Percentiles rank a stretch among this genome's conserved stretches.
phyloP scores from a whole-genome alignment of 306 rosid species.

The Acacia confusa region DNA sequence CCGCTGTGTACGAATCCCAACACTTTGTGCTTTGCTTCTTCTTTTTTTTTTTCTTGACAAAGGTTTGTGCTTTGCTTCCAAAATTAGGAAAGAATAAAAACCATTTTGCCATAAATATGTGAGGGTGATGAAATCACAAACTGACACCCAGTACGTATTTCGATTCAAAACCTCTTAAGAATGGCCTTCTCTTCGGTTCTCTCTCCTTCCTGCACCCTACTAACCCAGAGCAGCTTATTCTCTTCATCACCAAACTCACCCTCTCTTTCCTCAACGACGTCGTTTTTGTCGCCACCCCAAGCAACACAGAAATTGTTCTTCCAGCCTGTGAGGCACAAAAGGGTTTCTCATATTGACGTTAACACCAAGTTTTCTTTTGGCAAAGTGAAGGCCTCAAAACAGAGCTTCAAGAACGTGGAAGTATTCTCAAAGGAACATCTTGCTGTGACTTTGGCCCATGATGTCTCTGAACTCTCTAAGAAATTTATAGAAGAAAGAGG shows the following conservation, averaged over 20 bases:
- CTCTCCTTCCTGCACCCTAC: constrained; percentile 24
- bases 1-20: no score
- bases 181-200: constrained; percentile 32
- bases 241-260: not conserved
- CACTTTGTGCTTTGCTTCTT: not conserved
- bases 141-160: not conserved
- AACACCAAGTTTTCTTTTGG: constrained; percentile 2
- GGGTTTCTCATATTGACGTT: not conserved
- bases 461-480: constrained; percentile 54
- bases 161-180: not conserved
- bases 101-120: not conserved
- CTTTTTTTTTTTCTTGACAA: not conserved
- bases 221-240: not conserved
- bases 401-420: constrained; percentile 44
- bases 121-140: not conserved
- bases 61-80: constrained; percentile 7
- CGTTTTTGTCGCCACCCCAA: not conserved
- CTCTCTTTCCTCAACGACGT: not conserved
- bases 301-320: not conserved
- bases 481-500: constrained; percentile 54
- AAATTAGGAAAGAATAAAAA: not conserved
- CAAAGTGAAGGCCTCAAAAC: constrained; percentile 23
- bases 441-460: constrained; percentile 54
- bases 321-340: not conserved
- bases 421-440: constrained; percentile 55